These are phyloP conservation scores for Solanum clarkiae DNA, from an alignment of 257 asterid species.

Conservation along the genomic window DNA sequence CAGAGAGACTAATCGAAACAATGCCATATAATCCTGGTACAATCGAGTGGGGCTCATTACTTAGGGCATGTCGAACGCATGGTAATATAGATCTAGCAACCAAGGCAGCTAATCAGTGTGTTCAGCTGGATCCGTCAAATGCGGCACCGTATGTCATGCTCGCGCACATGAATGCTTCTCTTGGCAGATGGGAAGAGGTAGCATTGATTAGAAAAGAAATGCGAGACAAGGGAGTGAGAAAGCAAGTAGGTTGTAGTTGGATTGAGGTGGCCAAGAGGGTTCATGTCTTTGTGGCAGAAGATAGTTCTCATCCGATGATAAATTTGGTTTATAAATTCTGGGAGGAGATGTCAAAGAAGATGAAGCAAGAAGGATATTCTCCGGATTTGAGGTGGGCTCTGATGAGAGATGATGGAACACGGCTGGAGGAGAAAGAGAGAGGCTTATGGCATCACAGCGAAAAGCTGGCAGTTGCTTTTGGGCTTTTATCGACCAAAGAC, in stretches of 20 bases:
- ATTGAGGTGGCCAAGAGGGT: slow-evolving; percentile 42
- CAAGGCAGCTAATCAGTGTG: slow-evolving; percentile 51
- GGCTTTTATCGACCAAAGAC: slow-evolving; percentile 27
- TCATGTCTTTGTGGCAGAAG: slow-evolving; percentile 66
- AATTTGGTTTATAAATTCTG: slow-evolving; percentile 36
- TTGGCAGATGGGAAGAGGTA: slow-evolving; percentile 59
- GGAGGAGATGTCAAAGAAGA: slow-evolving; percentile 46
- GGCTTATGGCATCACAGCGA: slow-evolving; percentile 51
- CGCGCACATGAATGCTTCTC: slow-evolving; percentile 35
- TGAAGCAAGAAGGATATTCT: slow-evolving; percentile 41
- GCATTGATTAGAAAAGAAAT: slow-evolving; percentile 33
- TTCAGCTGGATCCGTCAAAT: slow-evolving; percentile 50
- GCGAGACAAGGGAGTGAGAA: slow-evolving; percentile 32
- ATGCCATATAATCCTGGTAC: slow-evolving; percentile 54
- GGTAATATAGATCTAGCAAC: slow-evolving; percentile 43
- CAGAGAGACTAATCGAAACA: slow-evolving; percentile 36
- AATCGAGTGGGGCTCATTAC: slow-evolving; percentile 58
- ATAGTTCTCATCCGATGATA: slow-evolving; percentile 48
- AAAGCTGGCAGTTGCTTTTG: slow-evolving; percentile 61
- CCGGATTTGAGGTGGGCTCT: slow-evolving; percentile 32
- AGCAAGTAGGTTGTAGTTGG: slow-evolving; percentile 73
- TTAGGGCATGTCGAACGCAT: slow-evolving; percentile 51
- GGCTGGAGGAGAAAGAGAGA: slow-evolving; percentile 26
- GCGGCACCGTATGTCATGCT: slow-evolving; percentile 66
- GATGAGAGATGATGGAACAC: slow-evolving; percentile 21